Base-by-base conservation (phyloP, 345 rosid species). In the Cardamine occulta region DNA sequence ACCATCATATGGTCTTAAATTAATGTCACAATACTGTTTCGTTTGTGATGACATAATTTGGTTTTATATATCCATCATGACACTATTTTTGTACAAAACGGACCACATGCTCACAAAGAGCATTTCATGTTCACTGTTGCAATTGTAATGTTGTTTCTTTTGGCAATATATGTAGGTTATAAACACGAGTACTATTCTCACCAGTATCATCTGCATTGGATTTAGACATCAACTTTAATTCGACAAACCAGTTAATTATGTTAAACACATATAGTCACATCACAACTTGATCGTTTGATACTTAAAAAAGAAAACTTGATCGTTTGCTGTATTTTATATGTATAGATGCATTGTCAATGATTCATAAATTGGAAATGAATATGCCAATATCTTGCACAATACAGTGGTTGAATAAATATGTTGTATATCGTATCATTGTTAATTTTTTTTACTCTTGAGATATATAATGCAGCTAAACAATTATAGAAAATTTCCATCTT, bases 81-180 rank as follows among this genome's bases (percentile, higher is more conserved):
- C 34, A 78, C 74, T 78, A 67, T 78, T 73, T 78, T 60, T 52
- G 81, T 65, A 67, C 34, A 73, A 67, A 78, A 66, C 74, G 48
- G 53, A 66, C 74, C 77, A 78, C 81, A 73, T 78, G 81, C 53
- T 72, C 74, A 52, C 63, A 15, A 60, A 61, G 73, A 72, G 67
- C 81, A 78, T 72, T 58, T 66, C 77, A 78, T 66, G 77, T 65
- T 78, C 81, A 78, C 74, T 78, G 74, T 73, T 72, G 60, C 64
- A 62, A 52, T 59, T 66, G 65, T 52, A 72, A 37, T 65, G 68
- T 49, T 65, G 62, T 24, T 55, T 49, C 31, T 59, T 51, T 78
- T 78, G 81, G 77, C 63, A 72, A 78, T 52, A 78, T 78, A 73
- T 78, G 69, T 52, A 67, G 63, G 52, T 44, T 57, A 66, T 52